Percentiles rank a stretch among this genome's conserved stretches.
Evolutionary conservation across 1,284 basidiomycete species (phyloP).

Genomic region (Sparassis latifolia): DNA sequence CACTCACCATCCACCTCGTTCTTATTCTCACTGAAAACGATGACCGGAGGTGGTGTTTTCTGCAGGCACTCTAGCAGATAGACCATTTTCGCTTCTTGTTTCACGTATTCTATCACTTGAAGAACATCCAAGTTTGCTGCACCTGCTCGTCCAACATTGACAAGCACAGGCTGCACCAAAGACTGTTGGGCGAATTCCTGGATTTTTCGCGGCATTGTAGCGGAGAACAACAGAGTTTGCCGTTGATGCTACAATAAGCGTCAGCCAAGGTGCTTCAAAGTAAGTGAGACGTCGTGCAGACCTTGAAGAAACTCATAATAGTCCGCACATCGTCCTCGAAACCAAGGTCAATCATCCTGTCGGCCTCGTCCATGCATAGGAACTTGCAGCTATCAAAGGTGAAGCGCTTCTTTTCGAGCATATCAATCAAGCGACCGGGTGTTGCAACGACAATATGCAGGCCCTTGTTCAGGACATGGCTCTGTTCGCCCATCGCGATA

Average conservation of each 20-base stretch:
- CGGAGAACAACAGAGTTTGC: slow-evolving; percentile 95
- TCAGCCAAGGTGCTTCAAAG: slow-evolving; percentile 7
- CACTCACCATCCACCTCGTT: slow-evolving; percentile 92
- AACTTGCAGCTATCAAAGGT: slow-evolving; percentile 91
- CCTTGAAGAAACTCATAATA: slow-evolving; percentile 98
- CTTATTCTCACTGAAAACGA: slow-evolving; percentile 98
- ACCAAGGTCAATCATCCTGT: slow-evolving; percentile 98
- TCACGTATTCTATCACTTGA: slow-evolving; percentile 98
- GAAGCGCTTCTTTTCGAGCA: slow-evolving; percentile 91
- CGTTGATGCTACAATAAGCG: slow-evolving; percentile 71
- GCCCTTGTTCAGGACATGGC: slow-evolving; percentile 83
- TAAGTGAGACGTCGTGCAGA: slow-evolving; percentile 24
- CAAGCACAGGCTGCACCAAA: slow-evolving; percentile 86
- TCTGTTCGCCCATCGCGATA: slow-evolving; percentile 96
- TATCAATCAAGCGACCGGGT: slow-evolving; percentile 93
- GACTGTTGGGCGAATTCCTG: slow-evolving; percentile 98
- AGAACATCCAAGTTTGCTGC: slow-evolving; percentile 96
- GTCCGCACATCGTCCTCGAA: slow-evolving; percentile 98
- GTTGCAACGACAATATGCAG: slow-evolving; percentile 97
- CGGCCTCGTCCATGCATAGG: slow-evolving; percentile 98
- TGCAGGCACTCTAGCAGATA: slow-evolving; percentile 96
- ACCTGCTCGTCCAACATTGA: slow-evolving; percentile 97
- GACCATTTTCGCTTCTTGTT: slow-evolving; percentile 99
- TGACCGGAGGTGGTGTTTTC: slow-evolving; percentile 97
- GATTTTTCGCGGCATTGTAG: slow-evolving; percentile 98